Evolutionary conservation across 2,329 filamentous ascomycete genomes (phyloP).

Genomic region (Paraconiothyrium brasiliense): DNA sequence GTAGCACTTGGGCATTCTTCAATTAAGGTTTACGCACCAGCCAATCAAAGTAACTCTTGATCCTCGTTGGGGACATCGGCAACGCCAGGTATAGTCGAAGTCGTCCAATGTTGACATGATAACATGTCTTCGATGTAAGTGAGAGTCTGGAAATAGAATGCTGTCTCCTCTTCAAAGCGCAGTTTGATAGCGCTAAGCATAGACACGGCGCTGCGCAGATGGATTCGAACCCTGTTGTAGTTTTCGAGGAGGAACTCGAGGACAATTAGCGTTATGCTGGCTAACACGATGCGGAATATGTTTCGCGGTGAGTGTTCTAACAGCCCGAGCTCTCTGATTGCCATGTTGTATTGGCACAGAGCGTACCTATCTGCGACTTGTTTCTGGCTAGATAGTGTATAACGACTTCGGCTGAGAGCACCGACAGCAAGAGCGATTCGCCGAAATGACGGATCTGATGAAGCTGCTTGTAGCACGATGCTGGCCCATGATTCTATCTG

Average conservation of each 20-base stretch:
- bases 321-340: slow-evolving; percentile 5
- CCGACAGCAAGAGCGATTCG: slow-evolving; percentile 12
- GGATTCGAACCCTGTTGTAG: slow-evolving; percentile 9
- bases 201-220: slow-evolving; percentile 1
- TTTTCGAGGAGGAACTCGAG: slow-evolving; percentile 17
- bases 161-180: not conserved
- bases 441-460: not conserved
- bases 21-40: slow-evolving; percentile 14
- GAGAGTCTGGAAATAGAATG: not conserved
- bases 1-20: slow-evolving; percentile 7
- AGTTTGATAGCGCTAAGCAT: slow-evolving; percentile 1
- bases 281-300: not conserved
- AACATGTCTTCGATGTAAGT: not conserved
- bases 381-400: not conserved
- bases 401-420: slow-evolving; percentile 12
- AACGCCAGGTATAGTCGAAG: not conserved
- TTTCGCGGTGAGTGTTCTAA: not conserved
- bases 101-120: not conserved
- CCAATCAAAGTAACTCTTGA: not conserved
- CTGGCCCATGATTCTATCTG: not conserved
- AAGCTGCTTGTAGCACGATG: slow-evolving; percentile 8
- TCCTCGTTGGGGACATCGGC: not conserved
- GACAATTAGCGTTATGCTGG: slow-evolving; percentile 4
- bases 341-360: slow-evolving; percentile 12
- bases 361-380: not conserved